Evolutionary conservation across 2,329 filamentous ascomycete species (phyloP).

Genomic region (Trichophyton rubrum): DNA sequence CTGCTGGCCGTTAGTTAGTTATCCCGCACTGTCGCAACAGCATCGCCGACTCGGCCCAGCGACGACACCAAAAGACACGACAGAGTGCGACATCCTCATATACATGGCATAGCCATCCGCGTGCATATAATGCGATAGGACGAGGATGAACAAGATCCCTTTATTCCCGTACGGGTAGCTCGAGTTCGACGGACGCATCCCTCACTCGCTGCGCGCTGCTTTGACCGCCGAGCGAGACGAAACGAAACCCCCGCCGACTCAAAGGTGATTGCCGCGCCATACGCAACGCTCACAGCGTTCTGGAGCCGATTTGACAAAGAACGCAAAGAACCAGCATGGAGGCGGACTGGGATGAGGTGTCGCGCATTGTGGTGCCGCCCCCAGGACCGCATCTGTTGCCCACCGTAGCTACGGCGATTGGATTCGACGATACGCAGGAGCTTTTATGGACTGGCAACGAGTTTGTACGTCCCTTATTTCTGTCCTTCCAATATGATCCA

Average conservation of each 20-base stretch:
- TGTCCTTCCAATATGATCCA: neutral
- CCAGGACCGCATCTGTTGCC: constrained; percentile 57
- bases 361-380: constrained; percentile 68
- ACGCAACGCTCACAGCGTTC: neutral
- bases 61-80: no score
- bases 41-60: no score
- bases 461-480: constrained; percentile 46
- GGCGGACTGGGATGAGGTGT: constrained; percentile 51
- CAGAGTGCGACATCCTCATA: neutral
- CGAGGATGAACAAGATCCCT: neutral
- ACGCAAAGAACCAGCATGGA: constrained; percentile 27
- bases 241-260: no score
- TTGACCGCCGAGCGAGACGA: neutral
- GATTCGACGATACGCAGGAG: constrained; percentile 82
- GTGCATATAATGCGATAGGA: neutral
- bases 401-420: constrained; percentile 63
- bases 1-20: no score
- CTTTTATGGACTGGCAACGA: constrained; percentile 89
- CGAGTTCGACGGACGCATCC: neutral
- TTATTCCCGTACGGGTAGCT: constrained; percentile 2
- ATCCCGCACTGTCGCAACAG: no score
- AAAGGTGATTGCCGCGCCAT: no score
- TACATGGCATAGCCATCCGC: neutral
- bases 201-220: neutral
- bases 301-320: neutral